phyloP scores from a whole-genome alignment of 805 yeast genomes.

The Kluyveromyces wickerhamii region DNA sequence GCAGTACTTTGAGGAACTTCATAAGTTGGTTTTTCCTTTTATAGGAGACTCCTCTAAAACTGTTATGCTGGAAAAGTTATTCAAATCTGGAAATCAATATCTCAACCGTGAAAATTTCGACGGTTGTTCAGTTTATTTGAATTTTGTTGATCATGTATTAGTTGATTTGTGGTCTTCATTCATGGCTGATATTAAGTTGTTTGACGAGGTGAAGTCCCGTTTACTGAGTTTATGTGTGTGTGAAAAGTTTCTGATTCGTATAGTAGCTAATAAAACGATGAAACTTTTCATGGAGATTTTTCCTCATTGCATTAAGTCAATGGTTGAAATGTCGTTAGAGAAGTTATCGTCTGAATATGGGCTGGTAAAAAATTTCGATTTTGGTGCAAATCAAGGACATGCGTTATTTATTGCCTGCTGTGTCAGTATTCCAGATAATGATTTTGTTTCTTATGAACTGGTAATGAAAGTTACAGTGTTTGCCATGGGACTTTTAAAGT shows the following conservation, averaged over 20 bases:
- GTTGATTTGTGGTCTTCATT: constrained; percentile 25
- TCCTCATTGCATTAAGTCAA: constrained; percentile 32
- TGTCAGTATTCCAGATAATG: constrained; percentile 29
- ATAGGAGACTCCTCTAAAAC: constrained; percentile 31
- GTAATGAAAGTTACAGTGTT: constrained; percentile 38
- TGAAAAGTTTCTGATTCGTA: constrained; percentile 35
- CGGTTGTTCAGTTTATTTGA: constrained; percentile 10
- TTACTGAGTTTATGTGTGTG: constrained; percentile 33
- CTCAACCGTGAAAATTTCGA: constrained; percentile 7
- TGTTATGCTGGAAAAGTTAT: constrained; percentile 22
- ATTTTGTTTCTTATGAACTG: constrained; percentile 38
- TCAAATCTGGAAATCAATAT: constrained; percentile 3
- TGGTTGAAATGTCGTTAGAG: constrained; percentile 29
- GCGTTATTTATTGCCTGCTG: constrained; percentile 33
- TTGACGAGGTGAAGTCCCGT: constrained; percentile 26
- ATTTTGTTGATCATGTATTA: constrained; percentile 16
- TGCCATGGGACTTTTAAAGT: constrained; percentile 38
- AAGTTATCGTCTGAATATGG: constrained; percentile 31
- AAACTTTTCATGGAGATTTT: constrained; percentile 27
- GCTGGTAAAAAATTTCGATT: constrained; percentile 20
- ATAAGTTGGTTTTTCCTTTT: constrained; percentile 15
- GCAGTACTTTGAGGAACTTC: constrained; percentile 20
- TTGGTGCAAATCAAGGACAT: constrained; percentile 33
- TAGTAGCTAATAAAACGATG: constrained; percentile 33
- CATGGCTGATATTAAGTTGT: constrained; percentile 19